Evolutionary conservation across 1,284 basidiomycete genomes (phyloP).

Genomic region (Agroathelia rolfsii): DNA sequence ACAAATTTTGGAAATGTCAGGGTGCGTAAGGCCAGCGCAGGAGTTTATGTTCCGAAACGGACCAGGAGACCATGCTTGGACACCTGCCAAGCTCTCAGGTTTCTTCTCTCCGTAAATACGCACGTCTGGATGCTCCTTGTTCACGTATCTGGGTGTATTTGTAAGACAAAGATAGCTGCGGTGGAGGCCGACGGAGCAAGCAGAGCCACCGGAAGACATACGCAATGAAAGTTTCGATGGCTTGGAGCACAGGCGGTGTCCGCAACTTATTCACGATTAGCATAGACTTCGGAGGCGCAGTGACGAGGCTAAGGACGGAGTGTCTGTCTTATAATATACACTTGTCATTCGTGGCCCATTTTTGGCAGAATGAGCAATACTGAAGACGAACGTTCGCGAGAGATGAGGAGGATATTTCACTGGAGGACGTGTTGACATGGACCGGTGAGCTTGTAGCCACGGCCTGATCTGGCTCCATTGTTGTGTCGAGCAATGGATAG

Average conservation of each 20-base stretch:
- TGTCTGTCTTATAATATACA: no score
- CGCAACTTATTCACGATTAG: constrained; percentile 71
- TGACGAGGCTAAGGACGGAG: constrained; percentile 8
- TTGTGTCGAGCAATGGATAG: no score
- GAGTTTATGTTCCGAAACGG: constrained; percentile 9
- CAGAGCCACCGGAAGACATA: constrained; percentile 23
- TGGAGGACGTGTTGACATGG: no score
- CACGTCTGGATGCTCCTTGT: constrained; percentile 56
- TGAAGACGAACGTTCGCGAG: no score
- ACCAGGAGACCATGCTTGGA: constrained; percentile 58
- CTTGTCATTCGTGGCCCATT: no score
- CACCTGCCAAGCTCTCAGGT: constrained; percentile 54
- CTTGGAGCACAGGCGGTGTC: constrained; percentile 62
- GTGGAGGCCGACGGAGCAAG: constrained; percentile 1
- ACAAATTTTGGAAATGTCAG: constrained; percentile 9
- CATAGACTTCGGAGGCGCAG: constrained; percentile 31
- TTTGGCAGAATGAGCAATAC: no score
- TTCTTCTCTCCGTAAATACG: constrained; percentile 69
- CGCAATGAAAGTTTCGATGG: constrained; percentile 63
- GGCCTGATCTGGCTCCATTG: no score
- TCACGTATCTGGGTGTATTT: constrained; percentile 61
- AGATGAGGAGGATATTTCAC: no score
- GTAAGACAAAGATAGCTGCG: no score
- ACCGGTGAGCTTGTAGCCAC: no score
- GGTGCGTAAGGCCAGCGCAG: constrained; percentile 7